A percentile compares a stretch with the other conserved stretches of the same genome.
Evolutionary conservation across 441 rosid species (phyloP).

Genomic region (Flueggea neowawraea): DNA sequence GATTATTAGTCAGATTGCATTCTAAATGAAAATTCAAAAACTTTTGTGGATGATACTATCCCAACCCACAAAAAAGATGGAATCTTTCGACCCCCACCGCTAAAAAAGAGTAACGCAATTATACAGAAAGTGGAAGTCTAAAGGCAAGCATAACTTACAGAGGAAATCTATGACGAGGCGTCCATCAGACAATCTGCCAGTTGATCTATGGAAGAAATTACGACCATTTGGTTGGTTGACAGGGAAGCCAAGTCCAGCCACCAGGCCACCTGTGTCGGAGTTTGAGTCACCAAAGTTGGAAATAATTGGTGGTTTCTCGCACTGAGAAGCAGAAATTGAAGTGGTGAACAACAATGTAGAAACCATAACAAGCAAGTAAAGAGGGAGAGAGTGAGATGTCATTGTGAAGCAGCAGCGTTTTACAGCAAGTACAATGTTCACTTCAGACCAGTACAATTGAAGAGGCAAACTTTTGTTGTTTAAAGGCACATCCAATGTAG

Average conservation of each 20-base stretch:
- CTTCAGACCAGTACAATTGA: too few relatives aligned
- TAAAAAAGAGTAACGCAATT: background rate
- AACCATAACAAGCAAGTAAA: background rate
- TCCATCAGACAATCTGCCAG: conserved; percentile 85
- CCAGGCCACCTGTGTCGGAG: conserved; percentile 88
- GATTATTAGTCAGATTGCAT: background rate
- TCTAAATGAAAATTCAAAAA: background rate
- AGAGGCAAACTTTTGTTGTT: too few relatives aligned
- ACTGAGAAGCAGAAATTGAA: conserved; percentile 19
- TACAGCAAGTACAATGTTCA: too few relatives aligned
- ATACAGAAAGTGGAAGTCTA: background rate
- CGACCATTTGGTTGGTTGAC: conserved; percentile 68
- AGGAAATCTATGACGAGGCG: conserved; percentile 78
- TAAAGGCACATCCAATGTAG: too few relatives aligned
- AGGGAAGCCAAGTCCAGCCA: conserved; percentile 69
- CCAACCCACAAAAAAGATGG: background rate
- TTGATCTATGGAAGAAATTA: conserved; percentile 53
- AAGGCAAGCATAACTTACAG: conserved; percentile 39
- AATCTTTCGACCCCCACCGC: background rate
- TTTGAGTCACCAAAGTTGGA: conserved; percentile 89
- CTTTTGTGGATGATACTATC: too few relatives aligned
- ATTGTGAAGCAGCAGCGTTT: too few relatives aligned
- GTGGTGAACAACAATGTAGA: conserved; percentile 5
- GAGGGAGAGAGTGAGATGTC: background rate
- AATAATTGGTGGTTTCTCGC: conserved; percentile 52